Evolutionary conservation across 768 basidiomycete genomes (phyloP), one percentile per base, ranked within the genome.

Genomic region (Cystobasidium ongulense): DNA sequence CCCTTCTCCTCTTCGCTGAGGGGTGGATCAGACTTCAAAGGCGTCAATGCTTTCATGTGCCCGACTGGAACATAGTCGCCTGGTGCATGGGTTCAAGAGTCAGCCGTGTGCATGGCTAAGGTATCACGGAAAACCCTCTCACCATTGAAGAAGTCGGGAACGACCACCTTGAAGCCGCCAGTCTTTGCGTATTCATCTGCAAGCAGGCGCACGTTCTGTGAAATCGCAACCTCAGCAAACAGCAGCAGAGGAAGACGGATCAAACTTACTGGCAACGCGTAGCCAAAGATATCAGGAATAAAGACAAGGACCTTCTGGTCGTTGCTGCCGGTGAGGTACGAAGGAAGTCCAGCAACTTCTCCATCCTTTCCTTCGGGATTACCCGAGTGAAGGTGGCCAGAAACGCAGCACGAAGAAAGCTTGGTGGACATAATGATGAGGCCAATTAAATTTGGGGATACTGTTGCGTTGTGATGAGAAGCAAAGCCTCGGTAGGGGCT

Each of bases 211-310:
- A 57, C 54, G 52, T 70, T 70, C 67, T 70, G 31, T n/a, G n/a
- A n/a, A n/a, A n/a, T n/a, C n/a, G n/a, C n/a, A n/a, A n/a, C n/a
- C n/a, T n/a, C n/a, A n/a, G n/a, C n/a, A n/a, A n/a, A n/a, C n/a
- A n/a, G n/a, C n/a, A n/a, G 7, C 18, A 5, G 35, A 4, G 18
- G 36, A n/a, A n/a, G 57, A 13, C 11, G 57, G 17, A n/a, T 46
- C 13, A 46, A 4, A 59, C 57, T 29, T 29, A 59, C 57, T 27
- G 57, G 57, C 57, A 59, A n/a, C 29, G 54, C 36, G 50, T 35
- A 70, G 39, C 67, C 67, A 57, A 70, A 70, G 35, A 70, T 50
- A 23, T 70, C 67, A 13, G 67, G 21, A 41, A 70, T 70, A 35
- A 54, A 35, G 52, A 70, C 50, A 7, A 70, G 23, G 5, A 52